phyloP scores from a whole-genome alignment of 345 rosid genomes.

The Nephelium lappaceum region DNA sequence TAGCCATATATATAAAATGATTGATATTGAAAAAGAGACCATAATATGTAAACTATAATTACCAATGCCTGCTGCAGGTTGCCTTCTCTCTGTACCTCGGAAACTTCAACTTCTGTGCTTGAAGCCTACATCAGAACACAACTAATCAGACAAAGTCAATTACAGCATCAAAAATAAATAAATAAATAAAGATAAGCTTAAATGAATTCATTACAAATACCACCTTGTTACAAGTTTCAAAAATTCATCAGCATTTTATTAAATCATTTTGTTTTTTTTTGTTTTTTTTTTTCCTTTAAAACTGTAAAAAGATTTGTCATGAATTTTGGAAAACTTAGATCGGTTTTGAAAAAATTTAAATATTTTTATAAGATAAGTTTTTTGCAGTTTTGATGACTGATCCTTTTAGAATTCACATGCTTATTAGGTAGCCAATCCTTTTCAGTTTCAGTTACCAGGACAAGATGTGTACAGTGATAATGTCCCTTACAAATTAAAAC shows the following conservation, averaged over 20 bases:
- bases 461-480: not conserved
- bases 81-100: conserved; percentile 15
- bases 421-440: not conserved
- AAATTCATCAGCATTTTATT: too few species aligned
- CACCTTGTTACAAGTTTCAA: too few species aligned
- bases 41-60: not conserved
- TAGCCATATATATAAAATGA: not conserved
- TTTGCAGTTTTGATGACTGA: too few species aligned
- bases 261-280: too few species aligned
- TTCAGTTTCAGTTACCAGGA: not conserved
- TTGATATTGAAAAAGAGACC: not conserved
- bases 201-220: not conserved
- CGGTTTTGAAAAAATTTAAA: not conserved
- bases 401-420: not conserved
- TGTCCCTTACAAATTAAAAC: not conserved
- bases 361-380: too few species aligned
- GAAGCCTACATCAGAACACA: conserved; percentile 15
- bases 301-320: too few species aligned
- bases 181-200: not conserved
- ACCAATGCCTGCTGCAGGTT: conserved; percentile 16
- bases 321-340: too few species aligned
- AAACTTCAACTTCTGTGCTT: not conserved
- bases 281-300: too few species aligned
- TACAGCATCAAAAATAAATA: not conserved
- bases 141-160: too few species aligned